Percentiles rank a stretch among this genome's conserved stretches.
Evolutionary conservation across 352 stramenopile species (phyloP).

Genomic region (Saprolegnia diclina): DNA sequence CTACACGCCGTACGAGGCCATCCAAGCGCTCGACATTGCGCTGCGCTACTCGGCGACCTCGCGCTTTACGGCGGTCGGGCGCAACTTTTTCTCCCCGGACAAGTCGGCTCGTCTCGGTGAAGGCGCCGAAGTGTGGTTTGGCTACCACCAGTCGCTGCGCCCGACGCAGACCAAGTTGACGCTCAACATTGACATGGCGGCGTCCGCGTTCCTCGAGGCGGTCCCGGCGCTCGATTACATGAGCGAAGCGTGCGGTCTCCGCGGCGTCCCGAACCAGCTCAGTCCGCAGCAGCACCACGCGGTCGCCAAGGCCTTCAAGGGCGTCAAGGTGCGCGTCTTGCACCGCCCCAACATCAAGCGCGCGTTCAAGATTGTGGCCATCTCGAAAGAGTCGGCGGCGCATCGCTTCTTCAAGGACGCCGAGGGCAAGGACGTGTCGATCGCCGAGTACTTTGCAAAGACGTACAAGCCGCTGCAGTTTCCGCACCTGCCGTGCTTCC

Average conservation of each 20-base stretch:
- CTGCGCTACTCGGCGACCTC: constrained; percentile 52
- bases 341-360: constrained; percentile 52
- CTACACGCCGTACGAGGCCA: constrained; percentile 64
- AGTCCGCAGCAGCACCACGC: constrained; percentile 39
- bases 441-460: constrained; percentile 55
- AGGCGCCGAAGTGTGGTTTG: constrained; percentile 60
- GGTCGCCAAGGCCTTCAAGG: constrained; percentile 51
- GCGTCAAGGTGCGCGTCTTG: constrained; percentile 61
- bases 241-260: constrained; percentile 32
- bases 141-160: constrained; percentile 68
- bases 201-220: constrained; percentile 61
- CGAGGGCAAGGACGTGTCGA: constrained; percentile 38
- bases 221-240: constrained; percentile 56
- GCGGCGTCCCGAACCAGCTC: constrained; percentile 35
- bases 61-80: constrained; percentile 47
- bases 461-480: constrained; percentile 54
- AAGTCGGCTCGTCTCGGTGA: constrained; percentile 51
- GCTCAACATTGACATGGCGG: constrained; percentile 63
- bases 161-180: constrained; percentile 58
- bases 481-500: constrained; percentile 65
- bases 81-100: constrained; percentile 44
- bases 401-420: constrained; percentile 57
- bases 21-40: constrained; percentile 65
- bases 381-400: constrained; percentile 37
- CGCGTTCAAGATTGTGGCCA: constrained; percentile 55